Evolutionary conservation across 352 stramenopile species (phyloP).

Genomic region (Phytophthora sp.): DNA sequence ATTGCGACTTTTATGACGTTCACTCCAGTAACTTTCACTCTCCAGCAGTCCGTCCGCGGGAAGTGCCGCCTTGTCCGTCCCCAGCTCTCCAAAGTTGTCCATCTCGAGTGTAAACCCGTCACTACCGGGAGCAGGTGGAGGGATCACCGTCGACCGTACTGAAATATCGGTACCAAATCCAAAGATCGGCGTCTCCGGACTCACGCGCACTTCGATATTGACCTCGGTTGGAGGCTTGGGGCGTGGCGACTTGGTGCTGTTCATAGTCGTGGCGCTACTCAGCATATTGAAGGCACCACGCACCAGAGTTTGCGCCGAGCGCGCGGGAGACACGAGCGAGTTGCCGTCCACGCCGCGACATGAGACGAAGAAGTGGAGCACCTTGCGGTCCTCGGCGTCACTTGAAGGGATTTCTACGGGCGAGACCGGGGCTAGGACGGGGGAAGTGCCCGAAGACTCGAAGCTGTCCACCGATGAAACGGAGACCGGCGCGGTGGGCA

Average conservation of each 20-base stretch:
- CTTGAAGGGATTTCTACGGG: conserved; percentile 4
- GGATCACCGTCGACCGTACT: neutral
- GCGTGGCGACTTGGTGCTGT: conserved; percentile 49
- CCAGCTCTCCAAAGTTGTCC: conserved; percentile 20
- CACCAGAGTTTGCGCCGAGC: conserved; percentile 75
- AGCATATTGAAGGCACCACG: conserved; percentile 80
- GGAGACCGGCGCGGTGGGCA: conserved; percentile 7
- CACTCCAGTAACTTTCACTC: conserved; percentile 74
- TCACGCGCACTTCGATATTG: conserved; percentile 70
- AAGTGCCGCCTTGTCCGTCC: conserved; percentile 18
- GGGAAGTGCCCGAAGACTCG: neutral
- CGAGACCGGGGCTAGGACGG: neutral
- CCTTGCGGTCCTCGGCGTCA: conserved; percentile 16
- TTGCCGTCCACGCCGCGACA: conserved; percentile 69
- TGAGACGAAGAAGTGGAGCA: conserved; percentile 77
- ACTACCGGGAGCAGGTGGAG: neutral
- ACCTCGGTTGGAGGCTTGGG: conserved; percentile 66
- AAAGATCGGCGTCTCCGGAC: conserved; percentile 52
- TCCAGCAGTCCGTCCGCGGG: conserved; percentile 40
- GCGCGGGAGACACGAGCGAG: conserved; percentile 48
- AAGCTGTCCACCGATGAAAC: conserved; percentile 9
- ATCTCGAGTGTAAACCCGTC: conserved; percentile 19
- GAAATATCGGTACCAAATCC: conserved; percentile 22
- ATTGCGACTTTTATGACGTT: conserved; percentile 65
- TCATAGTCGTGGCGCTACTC: conserved; percentile 39